Base-by-base conservation (phyloP, 305 asterid genomes). In the Plantago coronopus region DNA sequence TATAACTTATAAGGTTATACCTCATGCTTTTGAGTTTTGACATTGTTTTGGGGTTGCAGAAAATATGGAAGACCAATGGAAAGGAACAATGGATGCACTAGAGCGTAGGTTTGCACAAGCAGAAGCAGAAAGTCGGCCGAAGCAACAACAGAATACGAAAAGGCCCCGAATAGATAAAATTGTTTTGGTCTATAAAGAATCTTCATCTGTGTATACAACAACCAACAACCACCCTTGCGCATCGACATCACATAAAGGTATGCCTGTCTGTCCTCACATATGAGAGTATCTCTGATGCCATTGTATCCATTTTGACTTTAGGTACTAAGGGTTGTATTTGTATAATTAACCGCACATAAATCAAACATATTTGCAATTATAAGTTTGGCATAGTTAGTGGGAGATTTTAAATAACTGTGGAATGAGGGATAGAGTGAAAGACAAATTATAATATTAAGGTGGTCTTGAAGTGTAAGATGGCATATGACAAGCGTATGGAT, bases 91-190 rank as follows among this genome's bases (percentile, higher is more conserved):
- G 66, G 96, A 88, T 46, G 98, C 98, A 46, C 57, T 91, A 49
- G 88, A 81, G 61, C 81, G 84, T 74, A 82, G 95, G 71, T 83
- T 81, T 57, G 94, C 94, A 10, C 91, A 83, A 79, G 81, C 84
- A 16, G 76, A 83, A 76, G 78, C 87, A 18, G 94, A 82, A 56
- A 61, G 70, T 72, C 78, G 68, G 34, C 50, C 65, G 10, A 78
- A 74, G 56, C 78, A 81, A 54, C 78, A 76, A 62, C 79, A 75
- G 70, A 59, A 74, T 75, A 81, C 76, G 68, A 84, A 77, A 71
- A 63, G 78, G 48, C 73, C 74, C 19, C 59, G 43, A 15, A 76
- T 69, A 54, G 70, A 67, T 23, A 74, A 27, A 57, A 46, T 27
- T 57, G 55, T 54, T 55, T 17, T 62, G 20, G 38, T 57, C 3